Evolutionary conservation across 2,329 filamentous ascomycete species (phyloP).

Genomic region (Colletotrichum musicola): DNA sequence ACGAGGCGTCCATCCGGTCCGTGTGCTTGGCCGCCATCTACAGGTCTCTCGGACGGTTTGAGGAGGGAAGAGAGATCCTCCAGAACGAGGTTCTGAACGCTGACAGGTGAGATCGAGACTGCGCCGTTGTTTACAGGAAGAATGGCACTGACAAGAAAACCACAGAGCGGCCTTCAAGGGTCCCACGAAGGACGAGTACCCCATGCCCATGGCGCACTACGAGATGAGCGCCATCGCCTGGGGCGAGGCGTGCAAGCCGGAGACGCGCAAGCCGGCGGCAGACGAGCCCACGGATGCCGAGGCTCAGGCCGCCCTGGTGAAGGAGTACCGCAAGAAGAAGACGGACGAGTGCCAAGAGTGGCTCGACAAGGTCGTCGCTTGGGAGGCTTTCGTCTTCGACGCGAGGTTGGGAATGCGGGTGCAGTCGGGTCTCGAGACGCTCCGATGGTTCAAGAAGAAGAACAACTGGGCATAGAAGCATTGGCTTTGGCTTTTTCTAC

Average conservation of each 20-base stretch:
- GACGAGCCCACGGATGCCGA: constrained; percentile 48
- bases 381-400: constrained; percentile 81
- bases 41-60: constrained; percentile 71
- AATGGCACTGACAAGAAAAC: neutral
- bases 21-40: constrained; percentile 76
- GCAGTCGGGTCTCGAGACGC: constrained; percentile 75
- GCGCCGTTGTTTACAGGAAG: rapidly evolving
- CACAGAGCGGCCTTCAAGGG: constrained; percentile 68
- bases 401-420: constrained; percentile 80
- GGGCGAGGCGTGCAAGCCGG: constrained; percentile 70
- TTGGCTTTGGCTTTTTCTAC: neutral
- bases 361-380: constrained; percentile 75
- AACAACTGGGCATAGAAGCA: constrained; percentile 45
- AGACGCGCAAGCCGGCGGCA: constrained; percentile 40
- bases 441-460: constrained; percentile 66
- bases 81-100: constrained; percentile 73
- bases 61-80: constrained; percentile 75
- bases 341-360: constrained; percentile 72
- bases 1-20: constrained; percentile 74
- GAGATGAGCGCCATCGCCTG: constrained; percentile 88
- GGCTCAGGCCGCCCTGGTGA: constrained; percentile 45
- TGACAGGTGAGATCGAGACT: constrained; percentile 63
- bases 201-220: constrained; percentile 81
- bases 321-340: constrained; percentile 59
- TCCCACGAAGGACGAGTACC: constrained; percentile 75